Evolutionary conservation across 306 rosid genomes (phyloP), one percentile per base, ranked within the genome.

Genomic region (Castanea crenata): DNA sequence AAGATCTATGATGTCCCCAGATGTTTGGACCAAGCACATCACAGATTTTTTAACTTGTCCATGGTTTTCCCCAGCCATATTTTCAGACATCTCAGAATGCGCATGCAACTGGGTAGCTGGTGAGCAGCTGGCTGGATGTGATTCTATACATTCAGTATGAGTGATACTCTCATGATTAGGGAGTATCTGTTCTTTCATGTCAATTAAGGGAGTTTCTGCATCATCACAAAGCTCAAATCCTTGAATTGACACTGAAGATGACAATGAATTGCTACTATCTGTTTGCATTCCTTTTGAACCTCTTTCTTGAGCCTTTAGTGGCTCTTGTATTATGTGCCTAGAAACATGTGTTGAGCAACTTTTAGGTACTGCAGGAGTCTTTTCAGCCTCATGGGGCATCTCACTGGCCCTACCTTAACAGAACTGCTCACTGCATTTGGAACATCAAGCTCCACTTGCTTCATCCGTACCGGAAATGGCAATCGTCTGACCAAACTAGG

Each of bases 241-340:
- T 83, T 90, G 97, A 81, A 91, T 82, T 59, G 99, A 96, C 84
- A 88, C 85, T n/a, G 93, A 90, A 73, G 99, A 96, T 76, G 91
- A 85, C 55, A 90, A 77, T 20, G 96, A 96, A 79, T 90, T 91
- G 77, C 93, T 88, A 84, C 93, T 82, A 31, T 89, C 97, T 25
- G 89, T 90, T 69, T 84, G 93, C 89, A 87, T 83, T 89, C 90
- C 96, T 87, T 82, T 91, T 35, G 90, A 88, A 80, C 75, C 78
- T 62, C 76, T 89, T 84, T 86, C 92, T 79, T 54, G 86, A 84
- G 77, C 64, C 75, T 81, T 86, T 41, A 23, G 89, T 58, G 89
- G 88, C 80, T 85, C 94, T 71, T 81, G 69, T 20, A 74, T 72
- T 31, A 79, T 64, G 82, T 85, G 93, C 82, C 69, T 69, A 54